phyloP scores from a whole-genome alignment of 1,284 basidiomycete genomes.

The Microbotryum saponariae region DNA sequence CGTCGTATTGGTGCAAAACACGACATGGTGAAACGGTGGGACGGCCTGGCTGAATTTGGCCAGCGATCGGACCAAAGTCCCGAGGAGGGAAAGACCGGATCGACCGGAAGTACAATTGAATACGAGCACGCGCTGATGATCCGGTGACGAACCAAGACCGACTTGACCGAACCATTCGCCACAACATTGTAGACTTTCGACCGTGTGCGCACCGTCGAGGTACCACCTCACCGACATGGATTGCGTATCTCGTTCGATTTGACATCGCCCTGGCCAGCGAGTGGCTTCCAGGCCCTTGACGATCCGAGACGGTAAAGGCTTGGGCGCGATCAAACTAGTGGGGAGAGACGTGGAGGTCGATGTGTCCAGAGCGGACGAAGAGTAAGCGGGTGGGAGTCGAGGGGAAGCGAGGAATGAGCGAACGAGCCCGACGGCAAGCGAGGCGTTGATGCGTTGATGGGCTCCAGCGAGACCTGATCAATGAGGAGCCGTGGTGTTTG shows the following conservation, averaged over 20 bases:
- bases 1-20: slow-evolving; percentile 95
- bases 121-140: slow-evolving; percentile 54
- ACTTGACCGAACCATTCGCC: slow-evolving; percentile 62
- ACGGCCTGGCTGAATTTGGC: background rate
- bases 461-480: slow-evolving; percentile 67
- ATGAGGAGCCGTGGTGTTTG: background rate
- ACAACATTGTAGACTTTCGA: slow-evolving; percentile 80
- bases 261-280: slow-evolving; percentile 95
- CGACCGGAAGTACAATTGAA: slow-evolving; percentile 96
- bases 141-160: slow-evolving; percentile 2
- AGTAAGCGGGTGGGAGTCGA: slow-evolving; percentile 34
- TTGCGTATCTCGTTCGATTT: slow-evolving; percentile 58
- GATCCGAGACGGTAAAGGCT: slow-evolving; percentile 51
- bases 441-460: slow-evolving; percentile 87
- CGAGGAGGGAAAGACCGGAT: slow-evolving; percentile 65
- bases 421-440: slow-evolving; percentile 70
- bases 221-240: slow-evolving; percentile 62
- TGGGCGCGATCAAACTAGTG: slow-evolving; percentile 9
- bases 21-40: slow-evolving; percentile 67
- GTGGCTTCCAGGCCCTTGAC: slow-evolving; percentile 59
- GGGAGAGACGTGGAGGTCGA: slow-evolving; percentile 2
- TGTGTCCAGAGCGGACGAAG: slow-evolving; percentile 29
- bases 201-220: slow-evolving; percentile 91
- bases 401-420: slow-evolving; percentile 56
- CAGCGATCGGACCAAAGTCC: slow-evolving; percentile 50